Evolutionary conservation across 208 protist species (phyloP), one percentile per base, ranked within the genome.

Genomic region (Trypanosoma avium): DNA sequence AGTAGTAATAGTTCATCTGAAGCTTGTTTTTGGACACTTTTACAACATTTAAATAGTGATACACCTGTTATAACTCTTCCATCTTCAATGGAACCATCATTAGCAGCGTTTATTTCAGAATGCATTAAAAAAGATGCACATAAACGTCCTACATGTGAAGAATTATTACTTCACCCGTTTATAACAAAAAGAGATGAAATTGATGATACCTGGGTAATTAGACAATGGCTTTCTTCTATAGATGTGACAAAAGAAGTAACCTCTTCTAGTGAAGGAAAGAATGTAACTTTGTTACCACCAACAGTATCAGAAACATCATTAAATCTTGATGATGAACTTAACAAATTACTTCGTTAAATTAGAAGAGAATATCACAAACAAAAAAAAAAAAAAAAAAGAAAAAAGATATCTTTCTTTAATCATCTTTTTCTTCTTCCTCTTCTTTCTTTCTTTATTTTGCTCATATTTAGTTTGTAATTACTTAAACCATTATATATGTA

Each of bases 21-120:
- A 70, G 82, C 79, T 2, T 77, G 86, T 33, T 96, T 94, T 64
- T 96, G 90, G 90, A 70, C 81, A 5, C 73, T 96, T 13, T 59
- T 96, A 57, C 81, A 92, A 63, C 90, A 96, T 69, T 69, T 94
- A 24, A 84, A 49, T 71, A 55, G 65, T 30, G 79, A 82, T 62
- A 68, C 67, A 1, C 77, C 85, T 1, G 86, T 81, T 5, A 70
- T 96, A 12, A 61, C 67, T 50, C 62, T 94, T 19, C 85, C 87
- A 1, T 50, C 66, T 10, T 64, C 72, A 29, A 73, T 92, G 63
- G 80, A 90, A 43, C 24, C 64, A 32, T 63, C 64, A 9, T 60
- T 93, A 13, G 71, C 69, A 0, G 74, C 88, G 48, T 96, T 96
- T 57, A 92, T 96, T 47, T 61, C 56, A 32, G 32, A 48, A 26